Base-by-base conservation (phyloP, 2,329 filamentous ascomycete species). In the Cucurbitaria berberidis region DNA sequence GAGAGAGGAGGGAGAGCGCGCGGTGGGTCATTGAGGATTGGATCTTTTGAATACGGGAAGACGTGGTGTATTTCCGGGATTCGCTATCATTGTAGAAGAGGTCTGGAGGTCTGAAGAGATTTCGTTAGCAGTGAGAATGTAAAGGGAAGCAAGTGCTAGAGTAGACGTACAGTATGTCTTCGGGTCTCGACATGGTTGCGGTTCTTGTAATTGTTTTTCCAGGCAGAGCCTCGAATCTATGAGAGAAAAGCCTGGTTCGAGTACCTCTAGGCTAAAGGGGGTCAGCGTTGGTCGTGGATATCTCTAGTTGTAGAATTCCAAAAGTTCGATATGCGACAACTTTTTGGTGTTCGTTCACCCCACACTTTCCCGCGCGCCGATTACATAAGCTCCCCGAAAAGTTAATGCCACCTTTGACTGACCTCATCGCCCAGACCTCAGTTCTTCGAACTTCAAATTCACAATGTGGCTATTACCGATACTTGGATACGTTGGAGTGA, bases 41-140 rank as follows among this genome's bases (percentile, higher is more conserved):
- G 67, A 99, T 96, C 66, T 90, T 92, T 70, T 95, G 91, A 72
- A 99, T 98, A 60, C 95, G 91, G 4, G 92, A 96, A 60, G 88
- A 93, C 4, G 93, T 97, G 8, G 95, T 98, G 81, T 99, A 99
- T 82, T 98, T 98, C 74, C 90, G 89, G 27, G 95, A 93, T 82
- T 97, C 93, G 76, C 83, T 82, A 79, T 98, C 93, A 81, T 97
- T 89, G 84, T 99, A 99, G 82, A 96, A 96, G 72, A 98, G 89
- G 79, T 99, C 95, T 62, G 95, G 93, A 45, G 93, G 91, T 73
- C 91, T 96, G 74, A 2, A 27, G 13, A 35, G 5, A 10, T 36
- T 50, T 29, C 43, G 56, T 55, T 44, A 57, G 59, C 43, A 57
- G 59, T 19, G 39, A 48, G 38, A 54, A 50, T 60, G 56, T 55